phyloP scores from a whole-genome alignment of 164 flowering plant genomes.

The Dillenia suffruticosa region DNA sequence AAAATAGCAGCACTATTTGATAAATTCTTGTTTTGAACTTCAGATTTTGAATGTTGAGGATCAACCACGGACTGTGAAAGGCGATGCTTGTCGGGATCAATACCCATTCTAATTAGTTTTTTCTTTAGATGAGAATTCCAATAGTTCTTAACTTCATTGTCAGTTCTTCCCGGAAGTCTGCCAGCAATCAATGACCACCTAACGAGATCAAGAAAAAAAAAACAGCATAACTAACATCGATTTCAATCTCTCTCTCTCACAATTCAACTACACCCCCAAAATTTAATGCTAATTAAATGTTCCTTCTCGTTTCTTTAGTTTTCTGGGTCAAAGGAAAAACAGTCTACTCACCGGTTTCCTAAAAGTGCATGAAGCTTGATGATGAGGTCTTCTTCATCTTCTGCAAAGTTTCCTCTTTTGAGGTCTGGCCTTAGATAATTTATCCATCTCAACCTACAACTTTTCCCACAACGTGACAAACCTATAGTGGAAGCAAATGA shows the following conservation, averaged over 20 bases:
- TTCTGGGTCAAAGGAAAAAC: too few species aligned
- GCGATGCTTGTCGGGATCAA: too few species aligned
- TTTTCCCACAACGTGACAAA: constrained; percentile 19
- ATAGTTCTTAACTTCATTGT: constrained; percentile 8
- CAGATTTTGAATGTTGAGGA: too few species aligned
- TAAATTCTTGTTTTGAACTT: too few species aligned
- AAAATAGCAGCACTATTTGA: too few species aligned
- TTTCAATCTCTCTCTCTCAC: too few species aligned
- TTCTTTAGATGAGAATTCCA: constrained; percentile 10
- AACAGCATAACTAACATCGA: too few species aligned
- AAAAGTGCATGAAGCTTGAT: constrained; percentile 27
- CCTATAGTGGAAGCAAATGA: constrained; percentile 2
- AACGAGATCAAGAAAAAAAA: not conserved
- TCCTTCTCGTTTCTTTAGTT: too few species aligned
- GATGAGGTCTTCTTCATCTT: constrained; percentile 27
- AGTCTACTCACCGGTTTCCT: constrained; percentile 19
- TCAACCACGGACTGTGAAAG: too few species aligned
- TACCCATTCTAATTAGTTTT: not conserved
- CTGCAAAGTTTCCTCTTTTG: constrained; percentile 18
- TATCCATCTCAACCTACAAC: constrained; percentile 24
- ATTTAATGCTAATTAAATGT: too few species aligned
- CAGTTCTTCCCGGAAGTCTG: constrained; percentile 10
- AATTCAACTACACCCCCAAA: too few species aligned
- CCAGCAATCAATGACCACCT: constrained; percentile 10
- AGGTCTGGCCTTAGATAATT: constrained; percentile 26